Conservation (phyloP, 2,329 filamentous ascomycete genomes). For the Phaeosphaeriaceae sp. region DNA sequence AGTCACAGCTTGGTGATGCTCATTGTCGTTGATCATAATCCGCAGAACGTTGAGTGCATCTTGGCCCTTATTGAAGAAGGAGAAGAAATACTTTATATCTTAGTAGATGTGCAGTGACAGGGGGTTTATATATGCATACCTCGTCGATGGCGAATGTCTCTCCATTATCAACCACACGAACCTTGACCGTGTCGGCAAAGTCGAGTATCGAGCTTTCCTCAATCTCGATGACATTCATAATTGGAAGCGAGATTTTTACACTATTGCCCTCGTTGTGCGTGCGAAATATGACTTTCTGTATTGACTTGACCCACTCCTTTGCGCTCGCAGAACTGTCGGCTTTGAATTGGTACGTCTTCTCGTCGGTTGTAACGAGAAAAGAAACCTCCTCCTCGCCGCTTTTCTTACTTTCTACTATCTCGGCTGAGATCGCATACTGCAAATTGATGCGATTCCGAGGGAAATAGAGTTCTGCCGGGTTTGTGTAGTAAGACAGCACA, state of each 20-base stretch:
- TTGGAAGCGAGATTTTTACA: conserved; percentile 92
- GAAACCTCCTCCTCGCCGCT: conserved; percentile 74
- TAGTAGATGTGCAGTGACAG: conserved; percentile 5
- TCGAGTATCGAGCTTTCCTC: conserved; percentile 91
- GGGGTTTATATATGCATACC: conserved; percentile 64
- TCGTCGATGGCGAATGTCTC: conserved; percentile 96
- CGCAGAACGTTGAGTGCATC: conserved; percentile 83
- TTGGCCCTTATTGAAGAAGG: conserved; percentile 86
- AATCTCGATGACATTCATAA: conserved; percentile 88
- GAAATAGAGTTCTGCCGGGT: conserved; percentile 87
- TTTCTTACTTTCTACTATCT: conserved; percentile 72
- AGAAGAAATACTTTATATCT: conserved; percentile 82
- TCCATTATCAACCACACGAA: conserved; percentile 90
- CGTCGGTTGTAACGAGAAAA: conserved; percentile 83
- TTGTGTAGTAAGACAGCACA: conserved; percentile 87
- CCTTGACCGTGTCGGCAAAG: conserved; percentile 91
- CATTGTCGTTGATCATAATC: conserved; percentile 72
- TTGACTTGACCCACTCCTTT: conserved; percentile 93
- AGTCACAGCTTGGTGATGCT: conserved; percentile 44
- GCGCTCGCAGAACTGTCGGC: conserved; percentile 89
- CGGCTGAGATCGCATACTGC: conserved; percentile 89
- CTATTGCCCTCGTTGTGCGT: conserved; percentile 97
- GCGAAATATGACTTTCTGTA: conserved; percentile 94
- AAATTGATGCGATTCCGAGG: conserved; percentile 91
- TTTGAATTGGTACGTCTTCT: conserved; percentile 84